Evolutionary conservation across 495 filamentous ascomycete genomes (phyloP).

Genomic region (Aspergillus biplanus): DNA sequence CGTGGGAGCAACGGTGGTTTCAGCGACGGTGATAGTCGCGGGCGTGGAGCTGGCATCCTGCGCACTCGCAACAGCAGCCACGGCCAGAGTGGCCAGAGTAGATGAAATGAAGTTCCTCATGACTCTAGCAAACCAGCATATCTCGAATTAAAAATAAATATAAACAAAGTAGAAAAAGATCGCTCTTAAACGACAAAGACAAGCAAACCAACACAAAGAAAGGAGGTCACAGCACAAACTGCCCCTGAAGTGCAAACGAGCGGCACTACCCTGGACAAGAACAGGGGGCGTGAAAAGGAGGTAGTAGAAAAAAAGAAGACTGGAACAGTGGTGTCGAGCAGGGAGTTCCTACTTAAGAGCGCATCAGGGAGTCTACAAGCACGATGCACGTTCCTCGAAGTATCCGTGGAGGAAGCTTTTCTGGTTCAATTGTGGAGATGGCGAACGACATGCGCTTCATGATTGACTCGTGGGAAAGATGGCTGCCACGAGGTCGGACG

Average conservation of each 20-base stretch:
- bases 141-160: not conserved
- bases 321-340: not conserved
- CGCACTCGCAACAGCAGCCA: not conserved
- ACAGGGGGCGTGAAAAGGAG: not conserved
- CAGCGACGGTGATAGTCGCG: slow-evolving; percentile 13
- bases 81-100: slow-evolving; percentile 12
- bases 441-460: too few relatives aligned
- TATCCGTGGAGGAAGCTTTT: not conserved
- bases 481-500: not conserved
- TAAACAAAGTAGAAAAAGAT: too few relatives aligned
- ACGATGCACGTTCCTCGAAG: too few relatives aligned
- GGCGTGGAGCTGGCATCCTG: slow-evolving; percentile 4
- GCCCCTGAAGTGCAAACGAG: too few relatives aligned
- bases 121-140: not conserved
- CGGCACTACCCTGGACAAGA: not conserved
- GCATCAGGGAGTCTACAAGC: too few relatives aligned
- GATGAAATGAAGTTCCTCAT: slow-evolving; percentile 15
- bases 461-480: not conserved
- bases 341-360: too few relatives aligned
- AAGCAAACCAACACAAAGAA: not conserved
- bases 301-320: not conserved
- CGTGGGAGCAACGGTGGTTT: slow-evolving; percentile 2
- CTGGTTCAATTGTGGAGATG: too few relatives aligned
- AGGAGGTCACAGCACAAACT: not conserved
- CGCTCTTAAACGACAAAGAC: too few relatives aligned